phyloP scores from a whole-genome alignment of 2,329 filamentous ascomycete genomes.

The Leptographium galeiforme region DNA sequence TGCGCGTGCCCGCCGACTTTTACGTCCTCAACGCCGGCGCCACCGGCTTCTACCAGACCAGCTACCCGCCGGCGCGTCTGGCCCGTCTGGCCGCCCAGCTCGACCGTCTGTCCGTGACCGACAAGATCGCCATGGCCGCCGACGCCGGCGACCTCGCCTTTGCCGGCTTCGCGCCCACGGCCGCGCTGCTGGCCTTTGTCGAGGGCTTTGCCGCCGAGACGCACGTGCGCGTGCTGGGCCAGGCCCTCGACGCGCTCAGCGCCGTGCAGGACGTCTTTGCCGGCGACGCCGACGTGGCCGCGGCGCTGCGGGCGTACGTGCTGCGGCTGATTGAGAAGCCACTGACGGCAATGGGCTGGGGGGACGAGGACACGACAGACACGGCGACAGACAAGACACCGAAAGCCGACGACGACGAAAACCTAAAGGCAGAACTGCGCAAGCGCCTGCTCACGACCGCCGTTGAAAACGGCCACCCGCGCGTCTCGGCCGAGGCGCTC shows the following conservation, averaged over 20 bases:
- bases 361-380: not conserved
- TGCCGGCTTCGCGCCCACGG: conserved; percentile 70
- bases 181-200: conserved; percentile 69
- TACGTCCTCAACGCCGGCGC: conserved; percentile 91
- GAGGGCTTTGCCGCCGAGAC: conserved; percentile 72
- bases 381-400: conserved; percentile 28
- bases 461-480: conserved; percentile 63
- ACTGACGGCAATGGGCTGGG: conserved; percentile 73
- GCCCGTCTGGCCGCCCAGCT: conserved; percentile 67
- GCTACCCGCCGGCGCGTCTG: conserved; percentile 77
- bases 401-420: conserved; percentile 68
- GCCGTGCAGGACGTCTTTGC: conserved; percentile 77
- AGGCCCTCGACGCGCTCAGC: conserved; percentile 63
- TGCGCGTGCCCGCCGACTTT: conserved; percentile 63
- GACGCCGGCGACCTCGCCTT: conserved; percentile 83
- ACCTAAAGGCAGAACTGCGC: conserved; percentile 53
- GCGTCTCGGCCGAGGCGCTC: conserved; percentile 58
- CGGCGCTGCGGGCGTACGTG: conserved; percentile 64
- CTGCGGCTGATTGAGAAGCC: conserved; percentile 64
- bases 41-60: conserved; percentile 81
- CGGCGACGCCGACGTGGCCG: conserved; percentile 56
- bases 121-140: conserved; percentile 86
- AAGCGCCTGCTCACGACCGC: conserved; percentile 68
- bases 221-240: conserved; percentile 80
- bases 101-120: conserved; percentile 63